Evolutionary conservation across 768 basidiomycete species (phyloP).

Genomic region (Suillus fuscotomentosus): DNA sequence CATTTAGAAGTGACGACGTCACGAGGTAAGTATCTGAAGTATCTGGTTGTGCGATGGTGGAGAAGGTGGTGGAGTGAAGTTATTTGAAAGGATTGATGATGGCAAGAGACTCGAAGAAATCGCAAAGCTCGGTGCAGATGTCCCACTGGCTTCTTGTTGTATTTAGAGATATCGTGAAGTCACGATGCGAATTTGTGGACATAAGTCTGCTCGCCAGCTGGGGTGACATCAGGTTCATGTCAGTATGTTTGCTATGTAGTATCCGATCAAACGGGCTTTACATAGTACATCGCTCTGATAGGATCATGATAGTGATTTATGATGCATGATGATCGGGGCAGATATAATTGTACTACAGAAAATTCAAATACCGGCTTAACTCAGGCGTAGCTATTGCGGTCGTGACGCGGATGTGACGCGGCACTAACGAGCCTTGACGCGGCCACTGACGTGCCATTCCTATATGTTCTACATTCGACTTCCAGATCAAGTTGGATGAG

Average conservation of each 20-base stretch:
- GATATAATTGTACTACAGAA: background rate
- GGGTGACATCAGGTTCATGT: background rate
- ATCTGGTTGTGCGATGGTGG: conserved; percentile 54
- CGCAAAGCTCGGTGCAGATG: conserved; percentile 42
- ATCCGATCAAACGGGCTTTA: background rate
- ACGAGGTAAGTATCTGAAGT: conserved; percentile 45
- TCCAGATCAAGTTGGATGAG: too few species aligned
- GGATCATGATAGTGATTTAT: background rate
- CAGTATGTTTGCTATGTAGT: too few species aligned
- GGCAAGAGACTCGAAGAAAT: conserved; percentile 47
- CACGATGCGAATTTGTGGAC: background rate
- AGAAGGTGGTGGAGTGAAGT: conserved; percentile 63
- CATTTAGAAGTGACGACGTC: conserved; percentile 55
- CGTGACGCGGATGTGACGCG: too few species aligned
- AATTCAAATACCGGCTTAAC: too few species aligned
- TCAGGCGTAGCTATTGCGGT: background rate
- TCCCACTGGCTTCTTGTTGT: conserved; percentile 35
- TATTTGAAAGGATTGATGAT: conserved; percentile 54
- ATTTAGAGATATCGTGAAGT: conserved; percentile 16
- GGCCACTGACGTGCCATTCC: too few species aligned
- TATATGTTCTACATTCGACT: too few species aligned
- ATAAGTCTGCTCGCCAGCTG: background rate
- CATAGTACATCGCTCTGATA: background rate
- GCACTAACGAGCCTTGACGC: too few species aligned
- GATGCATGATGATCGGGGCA: background rate